phyloP scores from a whole-genome alignment of 768 basidiomycete genomes.

The Tulasnella sp. region DNA sequence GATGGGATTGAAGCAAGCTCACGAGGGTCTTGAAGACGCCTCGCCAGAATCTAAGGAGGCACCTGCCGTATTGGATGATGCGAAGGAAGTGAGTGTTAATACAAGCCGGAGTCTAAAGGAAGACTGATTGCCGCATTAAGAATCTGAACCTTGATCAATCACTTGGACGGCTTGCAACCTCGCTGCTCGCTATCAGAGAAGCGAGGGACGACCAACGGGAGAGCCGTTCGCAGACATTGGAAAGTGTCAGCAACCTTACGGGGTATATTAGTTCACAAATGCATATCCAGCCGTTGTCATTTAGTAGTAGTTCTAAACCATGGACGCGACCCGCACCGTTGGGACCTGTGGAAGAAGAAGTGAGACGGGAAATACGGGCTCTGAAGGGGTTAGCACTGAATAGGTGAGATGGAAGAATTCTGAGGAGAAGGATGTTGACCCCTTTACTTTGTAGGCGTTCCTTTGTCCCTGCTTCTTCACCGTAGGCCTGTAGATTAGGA shows the following conservation, averaged over 20 bases:
- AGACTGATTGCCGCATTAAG: neutral
- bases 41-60: neutral
- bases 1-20: no score
- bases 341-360: conserved; percentile 16
- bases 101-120: neutral
- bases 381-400: conserved; percentile 17
- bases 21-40: neutral
- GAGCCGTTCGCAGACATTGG: neutral
- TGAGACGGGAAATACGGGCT: conserved; percentile 15
- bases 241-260: conserved; percentile 10
- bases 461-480: neutral
- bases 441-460: neutral
- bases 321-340: neutral
- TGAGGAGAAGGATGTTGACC: neutral
- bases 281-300: neutral
- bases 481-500: no score
- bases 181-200: conserved; percentile 1
- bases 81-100: neutral
- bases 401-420: neutral
- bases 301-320: neutral
- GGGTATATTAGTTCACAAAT: conserved; percentile 14
- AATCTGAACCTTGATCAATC: neutral
- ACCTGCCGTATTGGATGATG: neutral
- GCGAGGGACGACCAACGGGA: conserved; percentile 4
- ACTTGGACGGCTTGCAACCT: neutral